These are phyloP conservation scores for Mrakia blollopis DNA, from an alignment of 768 basidiomycete species.

Conservation along the genomic window DNA sequence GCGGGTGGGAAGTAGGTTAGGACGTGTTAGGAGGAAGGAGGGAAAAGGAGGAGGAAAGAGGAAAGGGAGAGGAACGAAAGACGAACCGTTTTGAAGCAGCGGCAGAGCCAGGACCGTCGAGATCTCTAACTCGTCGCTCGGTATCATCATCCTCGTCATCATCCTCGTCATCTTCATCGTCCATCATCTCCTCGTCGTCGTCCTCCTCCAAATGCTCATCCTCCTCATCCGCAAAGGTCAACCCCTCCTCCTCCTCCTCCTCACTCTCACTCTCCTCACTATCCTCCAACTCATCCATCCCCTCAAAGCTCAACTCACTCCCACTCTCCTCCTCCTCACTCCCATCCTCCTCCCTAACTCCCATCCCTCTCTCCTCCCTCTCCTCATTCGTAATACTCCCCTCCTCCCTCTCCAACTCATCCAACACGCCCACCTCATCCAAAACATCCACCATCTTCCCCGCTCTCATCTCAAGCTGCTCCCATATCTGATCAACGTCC, in stretches of 20 bases:
- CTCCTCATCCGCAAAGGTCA: constrained; percentile 32
- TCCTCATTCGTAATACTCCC: constrained; percentile 37
- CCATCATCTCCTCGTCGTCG: constrained; percentile 34
- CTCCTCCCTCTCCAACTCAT: constrained; percentile 51
- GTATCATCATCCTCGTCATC: constrained; percentile 44
- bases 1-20: not conserved
- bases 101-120: constrained; percentile 37
- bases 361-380: constrained; percentile 37
- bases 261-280: constrained; percentile 37
- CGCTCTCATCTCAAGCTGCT: constrained; percentile 78
- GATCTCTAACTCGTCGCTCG: constrained; percentile 36
- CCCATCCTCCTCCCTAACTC: constrained; percentile 40
- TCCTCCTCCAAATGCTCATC: constrained; percentile 33
- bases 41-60: not conserved
- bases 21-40: not conserved
- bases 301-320: constrained; percentile 38
- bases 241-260: constrained; percentile 16
- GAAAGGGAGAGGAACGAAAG: not conserved
- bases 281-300: constrained; percentile 31
- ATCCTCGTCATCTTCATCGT: constrained; percentile 35
- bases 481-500: constrained; percentile 86
- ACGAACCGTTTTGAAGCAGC: constrained; percentile 17
- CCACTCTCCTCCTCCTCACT: constrained; percentile 35
- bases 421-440: constrained; percentile 28
- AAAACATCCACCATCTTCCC: constrained; percentile 61